Evolutionary conservation across 2,329 filamentous ascomycete genomes (phyloP).

Genomic region (Alternaria hordeiaustralica): DNA sequence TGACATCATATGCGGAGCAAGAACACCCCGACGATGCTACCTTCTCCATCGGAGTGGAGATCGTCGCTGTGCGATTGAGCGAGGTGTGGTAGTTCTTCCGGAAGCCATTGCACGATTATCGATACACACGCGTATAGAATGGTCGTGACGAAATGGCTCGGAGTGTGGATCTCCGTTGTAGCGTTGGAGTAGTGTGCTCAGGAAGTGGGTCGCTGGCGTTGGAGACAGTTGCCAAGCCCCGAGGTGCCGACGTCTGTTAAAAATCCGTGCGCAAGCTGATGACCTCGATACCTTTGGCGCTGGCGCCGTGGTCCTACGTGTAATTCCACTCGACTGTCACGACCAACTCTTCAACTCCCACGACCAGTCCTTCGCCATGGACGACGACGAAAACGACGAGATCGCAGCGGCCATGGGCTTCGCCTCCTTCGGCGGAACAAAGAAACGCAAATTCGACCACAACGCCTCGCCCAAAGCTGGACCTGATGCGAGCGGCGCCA

Average conservation of each 20-base stretch:
- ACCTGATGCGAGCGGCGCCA: slow-evolving; percentile 39
- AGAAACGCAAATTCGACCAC: slow-evolving; percentile 72
- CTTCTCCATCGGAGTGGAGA: background rate
- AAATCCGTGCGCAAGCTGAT: background rate
- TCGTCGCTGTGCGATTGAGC: background rate
- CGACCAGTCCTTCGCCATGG: slow-evolving; percentile 27
- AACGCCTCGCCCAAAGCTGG: slow-evolving; percentile 58
- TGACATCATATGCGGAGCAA: slow-evolving; percentile 16
- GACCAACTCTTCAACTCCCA: background rate
- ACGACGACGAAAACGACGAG: slow-evolving; percentile 57
- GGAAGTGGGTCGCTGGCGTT: background rate
- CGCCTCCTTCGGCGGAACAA: slow-evolving; percentile 70
- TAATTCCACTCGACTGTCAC: background rate
- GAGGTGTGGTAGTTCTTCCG: background rate
- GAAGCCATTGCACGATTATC: background rate
- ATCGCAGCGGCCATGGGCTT: slow-evolving; percentile 77
- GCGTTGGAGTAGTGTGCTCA: background rate
- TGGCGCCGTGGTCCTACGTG: background rate
- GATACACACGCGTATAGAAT: background rate
- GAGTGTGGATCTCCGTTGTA: background rate
- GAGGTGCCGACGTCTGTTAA: background rate
- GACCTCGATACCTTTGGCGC: background rate
- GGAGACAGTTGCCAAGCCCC: background rate
- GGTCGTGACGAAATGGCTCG: background rate
- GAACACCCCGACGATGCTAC: background rate